Conservation (phyloP, 495 filamentous ascomycete species). For the Neurospora cerealis region DNA sequence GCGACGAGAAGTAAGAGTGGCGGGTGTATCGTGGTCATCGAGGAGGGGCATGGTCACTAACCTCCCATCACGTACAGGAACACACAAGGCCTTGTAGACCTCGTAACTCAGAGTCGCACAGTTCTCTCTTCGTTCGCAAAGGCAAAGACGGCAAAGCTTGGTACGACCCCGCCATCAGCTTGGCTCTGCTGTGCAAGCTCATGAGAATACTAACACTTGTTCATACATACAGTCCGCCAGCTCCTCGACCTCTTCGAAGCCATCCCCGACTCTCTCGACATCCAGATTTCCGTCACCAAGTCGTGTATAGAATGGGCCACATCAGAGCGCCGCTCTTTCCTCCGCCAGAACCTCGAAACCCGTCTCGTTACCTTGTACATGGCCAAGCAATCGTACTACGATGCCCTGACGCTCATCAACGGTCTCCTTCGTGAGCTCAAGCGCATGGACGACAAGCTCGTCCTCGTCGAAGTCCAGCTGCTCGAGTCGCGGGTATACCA, state of each 20-base stretch:
- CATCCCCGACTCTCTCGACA: conserved; percentile 87
- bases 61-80: conserved; percentile 37
- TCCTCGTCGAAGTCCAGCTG: conserved; percentile 96
- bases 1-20: conserved; percentile 60
- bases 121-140: conserved; percentile 93
- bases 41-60: neutral
- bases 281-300: conserved; percentile 86
- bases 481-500: conserved; percentile 96
- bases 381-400: conserved; percentile 92
- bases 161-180: conserved; percentile 36
- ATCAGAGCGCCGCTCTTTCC: conserved; percentile 82
- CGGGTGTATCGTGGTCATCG: neutral
- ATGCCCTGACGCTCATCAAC: conserved; percentile 94
- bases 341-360: conserved; percentile 96
- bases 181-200: neutral
- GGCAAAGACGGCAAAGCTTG: conserved; percentile 96
- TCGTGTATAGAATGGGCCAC: conserved; percentile 99
- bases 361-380: conserved; percentile 89
- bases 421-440: conserved; percentile 89
- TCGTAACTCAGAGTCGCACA: conserved; percentile 83
- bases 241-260: conserved; percentile 90
- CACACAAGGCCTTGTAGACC: conserved; percentile 75
- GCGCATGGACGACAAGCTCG: conserved; percentile 95
- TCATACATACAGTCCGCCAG: conserved; percentile 71
- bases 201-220: conserved; percentile 2